Evolutionary conservation across 139 green algal species (phyloP).

Genomic region (Chlamydomonas applanata): DNA sequence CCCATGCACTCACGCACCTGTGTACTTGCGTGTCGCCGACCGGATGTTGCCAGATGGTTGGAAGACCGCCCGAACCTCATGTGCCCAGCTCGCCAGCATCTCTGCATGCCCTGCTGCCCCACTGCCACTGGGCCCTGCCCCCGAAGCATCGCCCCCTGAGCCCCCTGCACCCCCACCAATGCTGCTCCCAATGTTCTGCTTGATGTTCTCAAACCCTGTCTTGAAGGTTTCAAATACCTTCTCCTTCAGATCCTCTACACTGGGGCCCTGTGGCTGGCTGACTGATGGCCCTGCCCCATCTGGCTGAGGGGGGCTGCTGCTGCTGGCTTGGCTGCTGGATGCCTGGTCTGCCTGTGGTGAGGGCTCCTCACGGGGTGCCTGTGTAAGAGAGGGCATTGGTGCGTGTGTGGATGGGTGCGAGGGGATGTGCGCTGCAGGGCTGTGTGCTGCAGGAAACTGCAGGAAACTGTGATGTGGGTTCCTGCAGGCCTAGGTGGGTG

Average conservation of each 20-base stretch:
- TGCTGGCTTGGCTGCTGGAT: not conserved
- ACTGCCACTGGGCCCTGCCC: not conserved
- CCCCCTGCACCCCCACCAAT: not conserved
- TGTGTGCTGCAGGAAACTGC: too few relatives aligned
- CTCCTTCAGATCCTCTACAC: conserved; percentile 23
- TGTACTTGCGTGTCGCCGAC: conserved; percentile 30
- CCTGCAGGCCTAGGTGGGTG: too few relatives aligned
- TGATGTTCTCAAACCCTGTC: conserved; percentile 23
- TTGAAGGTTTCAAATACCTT: conserved; percentile 36
- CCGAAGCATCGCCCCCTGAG: not conserved
- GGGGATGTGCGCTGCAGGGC: too few relatives aligned
- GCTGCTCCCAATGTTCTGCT: conserved; percentile 9
- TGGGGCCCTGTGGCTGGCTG: not conserved
- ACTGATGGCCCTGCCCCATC: not conserved
- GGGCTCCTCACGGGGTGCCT: not conserved
- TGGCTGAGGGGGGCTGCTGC: conserved; percentile 9
- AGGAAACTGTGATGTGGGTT: too few relatives aligned
- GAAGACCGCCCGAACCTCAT: conserved; percentile 26
- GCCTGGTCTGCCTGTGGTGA: not conserved
- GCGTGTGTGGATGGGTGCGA: too few relatives aligned
- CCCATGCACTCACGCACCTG: not conserved
- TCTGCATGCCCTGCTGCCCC: conserved; percentile 10
- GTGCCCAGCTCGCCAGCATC: conserved; percentile 11
- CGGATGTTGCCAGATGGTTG: conserved; percentile 22
- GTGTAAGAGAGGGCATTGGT: too few relatives aligned